Base-by-base conservation (phyloP, 2,329 filamentous ascomycete species). In the Trichoderma harzianum region DNA sequence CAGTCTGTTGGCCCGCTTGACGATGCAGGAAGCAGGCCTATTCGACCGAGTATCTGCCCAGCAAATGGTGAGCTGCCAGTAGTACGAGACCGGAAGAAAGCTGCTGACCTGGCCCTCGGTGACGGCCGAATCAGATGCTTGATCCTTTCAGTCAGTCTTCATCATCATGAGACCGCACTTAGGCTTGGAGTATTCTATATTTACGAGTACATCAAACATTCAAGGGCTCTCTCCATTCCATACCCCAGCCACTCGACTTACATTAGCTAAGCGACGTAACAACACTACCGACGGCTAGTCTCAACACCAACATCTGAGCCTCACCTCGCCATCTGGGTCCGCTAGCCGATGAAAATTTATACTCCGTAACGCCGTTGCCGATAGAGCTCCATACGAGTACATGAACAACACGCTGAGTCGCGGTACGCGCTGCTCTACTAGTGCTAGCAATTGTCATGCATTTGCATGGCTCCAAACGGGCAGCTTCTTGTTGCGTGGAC, bases 1-100 rank as follows among this genome's bases (percentile, higher is more conserved):
- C 11, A 36, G 60, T 57, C 68, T 26, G n/a, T 47, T 60, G 18
- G 55, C 39, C 57, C 28, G 57, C 55, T 61, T 67, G 34, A 68
- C 51, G 21, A 57, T 21, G 47, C 51, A 67, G 51, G 30, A 24
- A 66, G 47, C 65, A 60, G 65, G 53, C 65, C 36, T 69, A 69
- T 61, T 61, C 65, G 18, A 51, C 65, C 65, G 65, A 69, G 65
- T 58, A 60, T 68, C 43, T 68, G 65, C 53, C 55, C 34, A 60
- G 53, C 57, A 32, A 34, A 68, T 58, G 34, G 39, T 66, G 63
- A 34, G 51, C 51, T 24, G 53, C 21, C 26, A 58, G 32, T 26
- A 69, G 21, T 21, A 24, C 30, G 39, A 47, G 36, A 47, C 12
- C 21, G 39, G 66, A 30, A 26, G 43, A 53, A 11, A 21, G 30